Evolutionary conservation across 2,329 filamentous ascomycete genomes (phyloP), one percentile per base, ranked within the genome.

Genomic region (Nothophaeocryptopus gaeumannii): DNA sequence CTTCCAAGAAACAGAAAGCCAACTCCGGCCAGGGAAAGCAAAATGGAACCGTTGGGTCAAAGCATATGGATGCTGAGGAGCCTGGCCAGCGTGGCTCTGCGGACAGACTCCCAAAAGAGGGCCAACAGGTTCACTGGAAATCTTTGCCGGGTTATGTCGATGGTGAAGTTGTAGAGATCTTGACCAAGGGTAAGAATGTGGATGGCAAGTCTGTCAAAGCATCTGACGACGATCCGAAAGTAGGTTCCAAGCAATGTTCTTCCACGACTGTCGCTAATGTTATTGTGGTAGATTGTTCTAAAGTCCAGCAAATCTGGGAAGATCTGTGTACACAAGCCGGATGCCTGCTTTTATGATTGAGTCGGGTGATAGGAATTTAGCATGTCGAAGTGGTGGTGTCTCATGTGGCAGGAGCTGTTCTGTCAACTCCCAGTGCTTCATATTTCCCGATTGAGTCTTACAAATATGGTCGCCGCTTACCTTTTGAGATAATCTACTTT

Each of bases 71-170:
- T 16, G 45, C 45, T 15, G 35, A 29, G 5, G 45, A 39, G 30
- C 45, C 45, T 16, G 45, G 30, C 53, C 37, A 41, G 38, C 29
- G 41, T 20, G 45, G 65, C 9, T 67, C 66, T 2, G 58, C 55
- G 8, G 62, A 70, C 39, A 58, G 67, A 12, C 45, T 75, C 3
- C 73, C 73, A 4, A 64, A 67, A 47, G 63, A 68, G 52, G 73
- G 71, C 11, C 70, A 75, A 58, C 58, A 68, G 43, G 69, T 71
- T 7, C 64, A 69, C 32, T 75, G 72, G 72, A 70, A 72, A 50
- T 54, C 68, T 10, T 53, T 69, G 37, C 64, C 68, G 0, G 72
- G 71, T 0, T 71, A 63, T 45, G 65, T 74, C 3, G 63, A 72
- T 32, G 73, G 72, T 1, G 67, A 70, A 47, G 72, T 74, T 1